Evolutionary conservation across 441 rosid genomes (phyloP), one percentile per base, ranked within the genome.

Genomic region (Melastoma candidum): DNA sequence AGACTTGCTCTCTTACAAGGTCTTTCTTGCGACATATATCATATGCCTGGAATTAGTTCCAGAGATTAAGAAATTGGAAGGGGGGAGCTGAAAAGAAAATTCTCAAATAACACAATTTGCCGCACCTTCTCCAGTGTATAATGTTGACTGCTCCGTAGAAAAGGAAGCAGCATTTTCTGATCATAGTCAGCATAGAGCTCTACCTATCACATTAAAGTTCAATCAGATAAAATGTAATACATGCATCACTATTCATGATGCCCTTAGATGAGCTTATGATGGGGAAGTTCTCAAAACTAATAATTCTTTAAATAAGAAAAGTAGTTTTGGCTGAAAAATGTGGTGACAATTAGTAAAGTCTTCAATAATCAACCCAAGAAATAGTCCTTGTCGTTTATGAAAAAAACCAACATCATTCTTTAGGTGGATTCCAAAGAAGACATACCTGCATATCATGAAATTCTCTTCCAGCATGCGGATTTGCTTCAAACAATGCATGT

Each of bases 61-160:
- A 52, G 69, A 48, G 49, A 24, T 58, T 78, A 54, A 78, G 41
- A 47, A 51, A 58, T 45, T 22, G 54, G 25, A 41, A 44, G 13
- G 4, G 26, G 13, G 41, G 5, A 32, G 46, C 26, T 27, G 51
- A 17, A 3, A 49, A 57, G 54, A 54, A 47, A 50, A 46, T 39
- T 46, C 46, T 43, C 44, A 49, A 36, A 49, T 49, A 54, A 52
- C 54, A 68, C 44, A 17, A 71, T 57, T 29, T 49, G 51, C 46
- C 75, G 54, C 59, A 94, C 99, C 96, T 94, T 85, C 78, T 90
- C 99, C 58, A 94, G 83, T 43, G 84, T 94, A 72, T 87, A 90
- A 74, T 94, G 97, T 59, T 83, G 97, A 74, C 99, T 90, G 62
- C 99, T 87, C 56, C 96, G 96, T 62, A 94, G 90, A 70, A 94